Base-by-base conservation (phyloP, 163 green algal species). In the Trebouxia gelatinosa region DNA sequence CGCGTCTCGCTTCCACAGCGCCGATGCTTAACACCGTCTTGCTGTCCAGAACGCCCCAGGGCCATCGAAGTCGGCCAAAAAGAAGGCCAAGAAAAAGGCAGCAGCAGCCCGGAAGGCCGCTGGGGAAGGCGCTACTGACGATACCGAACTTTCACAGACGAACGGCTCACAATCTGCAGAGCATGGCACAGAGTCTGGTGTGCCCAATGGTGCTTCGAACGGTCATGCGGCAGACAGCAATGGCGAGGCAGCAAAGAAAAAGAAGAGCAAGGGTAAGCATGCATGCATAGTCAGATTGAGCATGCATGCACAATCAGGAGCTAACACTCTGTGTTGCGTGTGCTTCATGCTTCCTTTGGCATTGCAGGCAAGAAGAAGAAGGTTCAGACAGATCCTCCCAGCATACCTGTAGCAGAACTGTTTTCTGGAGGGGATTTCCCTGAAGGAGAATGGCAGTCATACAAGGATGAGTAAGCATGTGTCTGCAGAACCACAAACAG, bases 381-480 rank as follows among this genome's bases (percentile, higher is more conserved):
- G 35, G 37, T 87, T 65, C 96, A 99, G 82, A 99, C 96, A 6
- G 85, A 90, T 38, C 96, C 96, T 0, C 96, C 96, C 21, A 92
- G 67, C 34, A 85, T 99, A 13, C 95, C 96, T 1, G 86, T 99
- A 4, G 82, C 85, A 19, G 58, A 95, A 61, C 85, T 99, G 0
- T 99, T 97, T 85, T 89, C 91, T 13, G 72, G 81, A 9, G 93
- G 91, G 31, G 81, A 87, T 32, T 98, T 91, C 77, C 95, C 95
- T 9, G 89, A 94, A 80, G 94, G 93, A 2, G 92, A 99, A 85
- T 92, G 91, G 80, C 91, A 97, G 83, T 88, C 85, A 9, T 98
- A 99, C 90, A 91, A 89, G 23, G 89, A 96, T 11, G 91, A 94
- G 86, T 91, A 78, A 48, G 87, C 29, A 51, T 29, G 1, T n/a